Conservation (phyloP, 768 basidiomycete species). For the Neoboletus magnificus region DNA sequence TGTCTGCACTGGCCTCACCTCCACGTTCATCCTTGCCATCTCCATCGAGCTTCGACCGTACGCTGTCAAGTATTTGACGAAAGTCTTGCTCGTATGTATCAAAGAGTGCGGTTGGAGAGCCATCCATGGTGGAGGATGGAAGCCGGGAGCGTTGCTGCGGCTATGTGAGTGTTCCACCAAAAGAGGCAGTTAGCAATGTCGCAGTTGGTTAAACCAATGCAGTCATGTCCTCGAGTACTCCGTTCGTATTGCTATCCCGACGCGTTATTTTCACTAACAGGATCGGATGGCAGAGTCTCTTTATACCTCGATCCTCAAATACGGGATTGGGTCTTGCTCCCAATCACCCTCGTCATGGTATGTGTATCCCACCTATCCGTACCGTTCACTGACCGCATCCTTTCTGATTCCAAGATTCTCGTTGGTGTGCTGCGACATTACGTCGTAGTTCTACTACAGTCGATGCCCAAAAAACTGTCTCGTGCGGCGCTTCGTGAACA, state of each 20-base stretch:
- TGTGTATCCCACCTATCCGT: constrained; percentile 20
- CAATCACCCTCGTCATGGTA: constrained; percentile 97
- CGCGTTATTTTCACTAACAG: constrained; percentile 10
- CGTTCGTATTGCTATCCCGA: constrained; percentile 18
- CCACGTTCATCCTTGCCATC: constrained; percentile 62
- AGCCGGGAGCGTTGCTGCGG: constrained; percentile 16
- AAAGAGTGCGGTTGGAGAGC: constrained; percentile 80
- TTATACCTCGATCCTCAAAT: constrained; percentile 93
- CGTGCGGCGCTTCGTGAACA: constrained; percentile 86
- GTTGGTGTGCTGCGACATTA: constrained; percentile 93
- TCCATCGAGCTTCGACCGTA: constrained; percentile 74
- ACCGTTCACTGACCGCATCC: constrained; percentile 3
- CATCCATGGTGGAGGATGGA: constrained; percentile 55
- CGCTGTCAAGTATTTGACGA: constrained; percentile 70
- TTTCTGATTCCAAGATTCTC: constrained; percentile 57
- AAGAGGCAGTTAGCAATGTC: constrained; percentile 23
- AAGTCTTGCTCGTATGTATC: constrained; percentile 94
- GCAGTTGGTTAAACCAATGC: constrained; percentile 1
- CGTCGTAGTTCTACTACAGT: constrained; percentile 81
- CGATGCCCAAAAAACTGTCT: constrained; percentile 75
- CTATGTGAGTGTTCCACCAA: constrained; percentile 9
- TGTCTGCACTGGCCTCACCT: constrained; percentile 46
- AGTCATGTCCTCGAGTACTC: constrained; percentile 37
- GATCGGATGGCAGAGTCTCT: constrained; percentile 35
- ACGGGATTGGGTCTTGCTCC: constrained; percentile 91